Evolutionary conservation across 495 filamentous ascomycete species (phyloP), one percentile per base, ranked within the genome.

Genomic region (Paragyromitra xinjiangensis): DNA sequence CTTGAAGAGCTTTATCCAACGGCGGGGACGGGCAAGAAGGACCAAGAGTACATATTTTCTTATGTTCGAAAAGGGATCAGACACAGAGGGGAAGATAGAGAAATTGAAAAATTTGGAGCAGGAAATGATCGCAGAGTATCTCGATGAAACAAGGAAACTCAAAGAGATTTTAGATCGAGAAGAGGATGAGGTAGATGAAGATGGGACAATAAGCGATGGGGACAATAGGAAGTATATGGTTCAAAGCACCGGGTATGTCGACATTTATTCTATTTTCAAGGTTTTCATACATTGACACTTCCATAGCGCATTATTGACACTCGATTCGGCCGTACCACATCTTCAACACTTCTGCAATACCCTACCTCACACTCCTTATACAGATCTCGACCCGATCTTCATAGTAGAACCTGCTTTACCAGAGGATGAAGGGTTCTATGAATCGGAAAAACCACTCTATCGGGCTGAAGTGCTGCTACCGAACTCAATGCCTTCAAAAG

Each of bases 1-100:
- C 69, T 83, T 96, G 24, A 95, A 94, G 79, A 92, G 93, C 0
- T 97, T 95, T 83, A 89, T 98, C n/a, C 95, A 98, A 82, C 88
- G 94, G 29, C 89, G 95, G 26, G 95, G 95, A 0, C 87, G 95
- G 63, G 95, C 94, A 12, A 87, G 95, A 61, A 90, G 91, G 81
- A 82, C 86, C 63, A 82, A 88, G 22, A 97, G 94, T 0, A 91
- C 87, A 39, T 92, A 93, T 81, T 86, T 91, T n/a, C 84, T 98
- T 6, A 85, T 98, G 76, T 75, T 88, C 12, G 83, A 85, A 0
- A 48, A 78, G 26, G 74, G 69, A 44, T 71, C 68, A n/a, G 69
- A 77, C 24, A 77, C 24, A 44, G 40, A 73, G 7, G 51, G 61
- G 61, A 77, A 72, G 16, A 48, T 88, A 1, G 63, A 82, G 4